phyloP scores from a whole-genome alignment of 139 green algal species.

The Picochlorum sp. region DNA sequence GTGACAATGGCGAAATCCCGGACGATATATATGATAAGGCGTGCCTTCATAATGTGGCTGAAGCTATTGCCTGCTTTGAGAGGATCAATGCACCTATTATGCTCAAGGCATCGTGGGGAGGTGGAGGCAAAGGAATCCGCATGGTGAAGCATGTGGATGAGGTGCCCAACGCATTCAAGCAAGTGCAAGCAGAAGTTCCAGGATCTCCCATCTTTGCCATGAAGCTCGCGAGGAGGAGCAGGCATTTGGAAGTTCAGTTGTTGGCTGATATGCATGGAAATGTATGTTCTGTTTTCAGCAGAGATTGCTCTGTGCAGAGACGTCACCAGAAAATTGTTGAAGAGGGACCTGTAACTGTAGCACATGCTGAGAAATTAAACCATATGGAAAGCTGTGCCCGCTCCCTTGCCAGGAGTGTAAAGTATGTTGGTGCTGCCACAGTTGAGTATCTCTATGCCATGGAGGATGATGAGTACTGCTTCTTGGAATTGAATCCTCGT shows the following conservation, averaged over 20 bases:
- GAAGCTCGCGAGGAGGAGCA: constrained; percentile 77
- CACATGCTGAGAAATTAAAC: constrained; percentile 36
- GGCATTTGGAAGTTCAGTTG: constrained; percentile 96
- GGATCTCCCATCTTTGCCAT: constrained; percentile 95
- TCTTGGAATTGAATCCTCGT: constrained; percentile 96
- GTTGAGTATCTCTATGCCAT: constrained; percentile 94
- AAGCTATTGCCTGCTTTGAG: constrained; percentile 58
- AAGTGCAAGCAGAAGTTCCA: constrained; percentile 89
- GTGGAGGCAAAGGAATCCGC: constrained; percentile 95
- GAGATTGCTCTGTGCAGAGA: constrained; percentile 93
- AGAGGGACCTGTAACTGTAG: constrained; percentile 80
- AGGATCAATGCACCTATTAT: constrained; percentile 90
- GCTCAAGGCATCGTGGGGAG: constrained; percentile 95
- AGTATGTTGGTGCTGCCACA: constrained; percentile 90
- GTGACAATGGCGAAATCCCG: constrained; percentile 56
- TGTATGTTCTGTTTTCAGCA: constrained; percentile 73
- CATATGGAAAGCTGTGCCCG: constrained; percentile 81
- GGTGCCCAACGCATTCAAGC: constrained; percentile 33
- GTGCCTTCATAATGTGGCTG: constrained; percentile 62
- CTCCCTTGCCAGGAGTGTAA: constrained; percentile 75
- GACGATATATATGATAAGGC: constrained; percentile 58
- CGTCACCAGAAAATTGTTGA: constrained; percentile 98
- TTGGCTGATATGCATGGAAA: constrained; percentile 82
- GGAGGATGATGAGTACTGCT: constrained; percentile 79
- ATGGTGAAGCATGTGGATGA: constrained; percentile 53